Evolutionary conservation across 176 grass and related monocot species (phyloP).

Genomic region (Musa beccarii): DNA sequence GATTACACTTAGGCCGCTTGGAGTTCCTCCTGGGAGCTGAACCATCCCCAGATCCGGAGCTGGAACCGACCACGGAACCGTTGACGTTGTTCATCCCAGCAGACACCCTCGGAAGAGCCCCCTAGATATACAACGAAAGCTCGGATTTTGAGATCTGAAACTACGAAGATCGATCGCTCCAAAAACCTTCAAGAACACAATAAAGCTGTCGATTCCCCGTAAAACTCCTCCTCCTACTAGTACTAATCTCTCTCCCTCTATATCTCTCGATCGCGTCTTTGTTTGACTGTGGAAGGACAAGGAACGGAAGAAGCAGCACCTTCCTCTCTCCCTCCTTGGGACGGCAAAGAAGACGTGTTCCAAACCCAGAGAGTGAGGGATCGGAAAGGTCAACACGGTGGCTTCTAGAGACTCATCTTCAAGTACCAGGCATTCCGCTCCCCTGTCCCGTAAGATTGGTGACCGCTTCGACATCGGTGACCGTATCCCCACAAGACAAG

Average conservation of each 20-base stretch:
- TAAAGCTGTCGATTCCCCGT: not conserved
- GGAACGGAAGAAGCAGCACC: not conserved
- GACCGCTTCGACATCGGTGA: too few relatives aligned
- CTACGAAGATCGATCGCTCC: not conserved
- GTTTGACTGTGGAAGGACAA: not conserved
- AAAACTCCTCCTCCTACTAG: not conserved
- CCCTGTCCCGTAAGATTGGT: too few relatives aligned
- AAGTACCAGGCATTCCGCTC: too few relatives aligned
- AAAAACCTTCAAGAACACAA: not conserved
- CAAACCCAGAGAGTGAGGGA: not conserved
- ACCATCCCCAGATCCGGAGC: constrained; percentile 6
- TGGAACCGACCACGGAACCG: not conserved
- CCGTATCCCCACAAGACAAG: too few relatives aligned
- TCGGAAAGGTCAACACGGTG: too few relatives aligned
- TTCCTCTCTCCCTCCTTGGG: not conserved
- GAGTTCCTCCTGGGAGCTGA: not conserved
- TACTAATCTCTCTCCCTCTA: not conserved
- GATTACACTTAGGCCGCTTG: constrained; percentile 11
- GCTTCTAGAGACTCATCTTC: too few relatives aligned
- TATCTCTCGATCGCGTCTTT: not conserved
- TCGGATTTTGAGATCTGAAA: not conserved
- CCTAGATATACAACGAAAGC: not conserved
- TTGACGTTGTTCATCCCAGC: not conserved
- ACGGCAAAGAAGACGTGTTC: not conserved
- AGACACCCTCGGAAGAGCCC: not conserved